These are phyloP conservation scores for Hemisphaericaspora xylanilytica DNA, from an alignment of 1,139 yeast species.

Conservation along the genomic window DNA sequence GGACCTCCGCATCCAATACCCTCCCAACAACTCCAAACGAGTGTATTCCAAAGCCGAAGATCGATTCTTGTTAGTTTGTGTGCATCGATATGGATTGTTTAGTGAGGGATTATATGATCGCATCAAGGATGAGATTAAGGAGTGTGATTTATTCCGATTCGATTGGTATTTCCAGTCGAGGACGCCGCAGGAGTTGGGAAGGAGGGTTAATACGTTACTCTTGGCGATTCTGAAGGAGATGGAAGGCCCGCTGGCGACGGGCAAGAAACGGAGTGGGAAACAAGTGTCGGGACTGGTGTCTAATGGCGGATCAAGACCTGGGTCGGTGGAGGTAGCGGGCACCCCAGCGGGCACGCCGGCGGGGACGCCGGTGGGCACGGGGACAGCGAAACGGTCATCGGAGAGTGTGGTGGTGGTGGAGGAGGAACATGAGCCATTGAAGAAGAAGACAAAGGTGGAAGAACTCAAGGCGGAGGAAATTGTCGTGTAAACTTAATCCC, in stretches of 20 bases:
- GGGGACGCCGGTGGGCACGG: neutral
- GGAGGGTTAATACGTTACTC: slow-evolving; percentile 78
- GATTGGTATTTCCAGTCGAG: slow-evolving; percentile 90
- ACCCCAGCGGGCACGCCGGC: slow-evolving; percentile 17
- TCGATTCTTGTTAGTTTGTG: slow-evolving; percentile 70
- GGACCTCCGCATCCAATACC: slow-evolving; percentile 74
- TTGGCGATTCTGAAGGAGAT: slow-evolving; percentile 77
- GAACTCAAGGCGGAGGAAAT: neutral
- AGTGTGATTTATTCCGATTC: slow-evolving; percentile 74
- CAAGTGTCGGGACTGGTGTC: too few species aligned
- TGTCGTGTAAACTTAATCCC: neutral
- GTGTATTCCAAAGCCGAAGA: slow-evolving; percentile 86
- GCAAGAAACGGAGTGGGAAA: too few species aligned
- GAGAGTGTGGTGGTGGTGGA: neutral
- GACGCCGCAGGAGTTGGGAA: slow-evolving; percentile 76
- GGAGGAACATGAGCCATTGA: neutral
- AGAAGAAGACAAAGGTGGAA: neutral
- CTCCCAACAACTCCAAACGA: slow-evolving; percentile 89
- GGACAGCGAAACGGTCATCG: neutral
- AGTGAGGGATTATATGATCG: slow-evolving; percentile 69
- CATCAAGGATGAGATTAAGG: slow-evolving; percentile 71
- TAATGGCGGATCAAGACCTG: slow-evolving; percentile 31
- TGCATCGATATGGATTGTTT: slow-evolving; percentile 74
- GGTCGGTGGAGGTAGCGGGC: slow-evolving; percentile 25
- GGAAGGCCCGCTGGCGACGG: slow-evolving; percentile 50